phyloP scores from a whole-genome alignment of 768 basidiomycete species.

The Cystofilobasidium ferigula region DNA sequence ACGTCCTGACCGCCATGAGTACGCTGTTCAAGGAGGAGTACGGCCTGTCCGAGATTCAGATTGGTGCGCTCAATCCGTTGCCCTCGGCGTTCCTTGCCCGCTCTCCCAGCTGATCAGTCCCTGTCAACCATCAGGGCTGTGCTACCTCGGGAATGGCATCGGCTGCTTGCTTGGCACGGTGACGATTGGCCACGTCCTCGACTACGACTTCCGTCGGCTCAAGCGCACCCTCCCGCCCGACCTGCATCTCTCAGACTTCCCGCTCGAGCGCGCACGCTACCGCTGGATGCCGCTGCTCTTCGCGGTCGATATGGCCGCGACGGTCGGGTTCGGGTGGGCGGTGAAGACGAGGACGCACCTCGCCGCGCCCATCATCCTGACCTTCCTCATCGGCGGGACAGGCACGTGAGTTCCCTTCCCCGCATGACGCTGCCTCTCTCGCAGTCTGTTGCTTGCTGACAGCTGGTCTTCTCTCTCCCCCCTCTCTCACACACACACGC shows the following conservation, averaged over 20 bases:
- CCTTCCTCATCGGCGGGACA: slow-evolving; percentile 33
- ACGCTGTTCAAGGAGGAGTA: slow-evolving; percentile 53
- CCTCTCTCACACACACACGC: too few species aligned
- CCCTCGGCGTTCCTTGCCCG: too few species aligned
- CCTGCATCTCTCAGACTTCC: slow-evolving; percentile 29
- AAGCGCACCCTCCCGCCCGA: slow-evolving; percentile 32
- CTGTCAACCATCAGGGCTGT: too few species aligned
- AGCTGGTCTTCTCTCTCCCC: too few species aligned
- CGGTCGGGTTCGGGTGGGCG: slow-evolving; percentile 36
- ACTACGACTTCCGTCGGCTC: slow-evolving; percentile 52
- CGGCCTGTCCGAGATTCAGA: slow-evolving; percentile 50
- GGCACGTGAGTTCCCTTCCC: background rate
- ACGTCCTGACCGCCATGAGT: slow-evolving; percentile 52
- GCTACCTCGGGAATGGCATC: slow-evolving; percentile 63
- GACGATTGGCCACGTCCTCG: slow-evolving; percentile 53
- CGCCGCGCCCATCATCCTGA: slow-evolving; percentile 34
- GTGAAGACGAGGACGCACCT: slow-evolving; percentile 32
- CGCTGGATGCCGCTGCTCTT: slow-evolving; percentile 28
- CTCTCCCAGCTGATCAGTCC: too few species aligned
- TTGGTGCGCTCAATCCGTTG: too few species aligned
- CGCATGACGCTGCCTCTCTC: background rate
- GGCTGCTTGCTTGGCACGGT: slow-evolving; percentile 56
- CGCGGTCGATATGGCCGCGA: background rate
- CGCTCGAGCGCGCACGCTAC: slow-evolving; percentile 30
- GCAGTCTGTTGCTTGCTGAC: slow-evolving; percentile 9